Evolutionary conservation across 2,329 filamentous ascomycete species (phyloP).

Genomic region (Acarospora socialis): DNA sequence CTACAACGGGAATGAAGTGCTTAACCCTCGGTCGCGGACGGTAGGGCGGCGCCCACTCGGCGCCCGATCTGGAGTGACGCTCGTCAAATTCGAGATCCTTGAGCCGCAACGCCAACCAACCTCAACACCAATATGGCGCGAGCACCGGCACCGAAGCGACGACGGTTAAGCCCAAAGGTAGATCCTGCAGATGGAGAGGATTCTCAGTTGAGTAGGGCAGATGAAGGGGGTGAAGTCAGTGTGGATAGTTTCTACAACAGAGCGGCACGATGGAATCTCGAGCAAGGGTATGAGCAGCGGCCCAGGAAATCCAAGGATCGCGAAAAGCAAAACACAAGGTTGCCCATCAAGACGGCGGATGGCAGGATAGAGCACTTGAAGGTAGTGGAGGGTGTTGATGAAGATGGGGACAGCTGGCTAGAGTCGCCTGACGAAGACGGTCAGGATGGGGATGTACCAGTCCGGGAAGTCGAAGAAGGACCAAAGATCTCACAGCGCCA

Average conservation of each 20-base stretch:
- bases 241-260: constrained; percentile 51
- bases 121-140: too few relatives aligned
- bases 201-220: too few relatives aligned
- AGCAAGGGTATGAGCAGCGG: constrained; percentile 76
- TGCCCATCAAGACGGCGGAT: constrained; percentile 78
- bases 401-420: constrained; percentile 52
- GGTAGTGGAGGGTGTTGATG: constrained; percentile 28
- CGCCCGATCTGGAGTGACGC: too few relatives aligned
- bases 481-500: constrained; percentile 56
- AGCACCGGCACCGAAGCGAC: constrained; percentile 34
- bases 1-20: too few relatives aligned
- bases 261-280: constrained; percentile 75
- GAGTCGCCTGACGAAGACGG: constrained; percentile 42
- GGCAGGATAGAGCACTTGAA: constrained; percentile 53
- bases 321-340: constrained; percentile 54
- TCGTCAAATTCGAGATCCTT: too few relatives aligned
- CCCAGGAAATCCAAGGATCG: constrained; percentile 65
- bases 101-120: too few relatives aligned
- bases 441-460: constrained; percentile 29
- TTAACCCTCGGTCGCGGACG: too few relatives aligned
- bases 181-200: constrained; percentile 29
- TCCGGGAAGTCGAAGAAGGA: constrained; percentile 30
- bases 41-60: too few relatives aligned
- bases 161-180: too few relatives aligned
- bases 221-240: constrained; percentile 16